Evolutionary conservation across 306 rosid species (phyloP).

Genomic region (Ormosia emarginata): DNA sequence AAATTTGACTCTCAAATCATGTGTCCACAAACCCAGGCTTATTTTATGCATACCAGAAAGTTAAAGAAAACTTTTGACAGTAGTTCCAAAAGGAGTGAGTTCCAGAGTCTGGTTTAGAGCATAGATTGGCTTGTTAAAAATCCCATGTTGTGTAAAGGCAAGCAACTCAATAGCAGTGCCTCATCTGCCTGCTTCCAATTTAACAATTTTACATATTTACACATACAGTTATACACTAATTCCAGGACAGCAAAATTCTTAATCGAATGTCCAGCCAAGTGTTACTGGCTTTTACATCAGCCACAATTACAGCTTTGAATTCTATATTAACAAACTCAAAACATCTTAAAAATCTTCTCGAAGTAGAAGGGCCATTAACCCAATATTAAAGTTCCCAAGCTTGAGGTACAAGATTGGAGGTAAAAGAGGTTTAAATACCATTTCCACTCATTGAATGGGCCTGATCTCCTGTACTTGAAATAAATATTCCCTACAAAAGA

Average conservation of each 20-base stretch:
- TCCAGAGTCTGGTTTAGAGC: neutral
- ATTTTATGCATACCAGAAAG: neutral
- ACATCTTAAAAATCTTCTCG: neutral
- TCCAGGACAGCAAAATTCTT: neutral
- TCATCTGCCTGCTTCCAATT: neutral
- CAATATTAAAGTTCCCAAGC: neutral
- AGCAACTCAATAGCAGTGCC: neutral
- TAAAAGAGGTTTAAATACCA: constrained; percentile 53
- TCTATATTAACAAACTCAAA: neutral
- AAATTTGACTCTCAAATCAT: neutral
- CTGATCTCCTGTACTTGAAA: constrained; percentile 90
- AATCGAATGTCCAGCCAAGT: constrained; percentile 6
- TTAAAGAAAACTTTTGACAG: neutral
- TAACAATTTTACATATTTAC: neutral
- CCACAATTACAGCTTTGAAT: neutral
- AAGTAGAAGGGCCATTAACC: neutral
- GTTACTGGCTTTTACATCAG: neutral
- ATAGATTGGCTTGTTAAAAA: neutral
- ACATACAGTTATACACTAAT: neutral
- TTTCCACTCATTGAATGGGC: constrained; percentile 95
- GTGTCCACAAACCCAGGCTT: neutral
- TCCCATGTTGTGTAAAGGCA: neutral
- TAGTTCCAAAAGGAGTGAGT: too few species aligned
- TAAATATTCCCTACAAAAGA: constrained; percentile 78
- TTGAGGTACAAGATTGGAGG: neutral